These are phyloP conservation scores for Solanum bulbocastanum DNA, from an alignment of 257 asterid species.

Conservation along the genomic window DNA sequence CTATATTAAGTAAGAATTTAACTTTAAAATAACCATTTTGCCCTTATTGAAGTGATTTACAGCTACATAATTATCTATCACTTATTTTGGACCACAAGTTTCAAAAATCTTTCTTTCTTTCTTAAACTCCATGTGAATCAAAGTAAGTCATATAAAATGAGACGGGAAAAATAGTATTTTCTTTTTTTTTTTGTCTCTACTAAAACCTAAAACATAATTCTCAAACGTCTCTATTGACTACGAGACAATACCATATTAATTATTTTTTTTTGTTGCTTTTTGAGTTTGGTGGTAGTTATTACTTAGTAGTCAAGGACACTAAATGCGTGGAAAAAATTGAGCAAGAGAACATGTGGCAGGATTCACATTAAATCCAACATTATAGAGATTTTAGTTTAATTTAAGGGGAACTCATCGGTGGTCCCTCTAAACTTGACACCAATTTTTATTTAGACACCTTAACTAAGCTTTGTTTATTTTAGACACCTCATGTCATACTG, in stretches of 20 bases:
- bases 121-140: too few relatives aligned
- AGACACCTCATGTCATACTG: too few relatives aligned
- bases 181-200: background rate
- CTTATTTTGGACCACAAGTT: too few relatives aligned
- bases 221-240: background rate
- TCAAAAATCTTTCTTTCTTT: too few relatives aligned
- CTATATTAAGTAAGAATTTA: too few relatives aligned
- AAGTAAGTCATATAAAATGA: too few relatives aligned
- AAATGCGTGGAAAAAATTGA: background rate
- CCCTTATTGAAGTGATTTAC: background rate
- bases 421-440: too few relatives aligned
- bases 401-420: too few relatives aligned
- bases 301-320: background rate
- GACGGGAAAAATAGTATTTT: accelerated
- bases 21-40: too few relatives aligned
- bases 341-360: background rate
- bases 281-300: background rate
- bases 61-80: too few relatives aligned
- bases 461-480: too few relatives aligned
- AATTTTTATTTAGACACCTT: too few relatives aligned
- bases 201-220: background rate
- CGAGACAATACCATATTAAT: accelerated
- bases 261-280: background rate
- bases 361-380: background rate
- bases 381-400: background rate